Evolutionary conservation across 495 filamentous ascomycete species (phyloP), one percentile per base, ranked within the genome.

Genomic region (Pyrenula aspistea): DNA sequence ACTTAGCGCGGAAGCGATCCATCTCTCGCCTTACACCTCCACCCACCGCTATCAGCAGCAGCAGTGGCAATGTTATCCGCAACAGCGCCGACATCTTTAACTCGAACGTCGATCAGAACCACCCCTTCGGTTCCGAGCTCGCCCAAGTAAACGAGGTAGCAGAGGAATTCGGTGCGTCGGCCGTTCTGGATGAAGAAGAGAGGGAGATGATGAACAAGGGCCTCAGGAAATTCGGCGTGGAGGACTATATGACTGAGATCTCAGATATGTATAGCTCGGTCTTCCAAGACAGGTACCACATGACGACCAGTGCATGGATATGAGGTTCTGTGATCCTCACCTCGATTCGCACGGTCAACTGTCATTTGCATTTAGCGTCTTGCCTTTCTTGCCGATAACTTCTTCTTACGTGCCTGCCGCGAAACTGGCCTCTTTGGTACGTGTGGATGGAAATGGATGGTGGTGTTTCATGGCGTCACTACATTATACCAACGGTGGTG

Each of bases 191-290:
- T 52, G 80, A 84, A 23, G 89, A 93, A 63, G 69, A 81, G 57
- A 20, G 22, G 50, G 77, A 83, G 31, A 69, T 93, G 61, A 62
- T 74, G 49, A 72, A 75, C 24, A 80, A 77, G 52, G 90, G 89
- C 12, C 74, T 96, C 2, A 75, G 73, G 64, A 88, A 84, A 63
- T 91, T 91, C 67, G 75, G 76, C 12, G 88, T 86, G 12, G 79
- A 86, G 20, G 93, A 96, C 65, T 98, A 98, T 68, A 70, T 91
- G 55, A 71, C 70, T 55, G 93, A 96, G 71, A 87, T 98, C 57
- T 75, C 86, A 59, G 80, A 80, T 22, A 71, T 93, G 4, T 85
- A 42, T 15, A 15, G 31, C 31, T 42, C 31, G 15, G 31, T 42
- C 4, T 42, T 42, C 31, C 31, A 42, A 42, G 31, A 42, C 31